Evolutionary conservation across 2,329 filamentous ascomycete species (phyloP).

Genomic region (Fusarium sp.): DNA sequence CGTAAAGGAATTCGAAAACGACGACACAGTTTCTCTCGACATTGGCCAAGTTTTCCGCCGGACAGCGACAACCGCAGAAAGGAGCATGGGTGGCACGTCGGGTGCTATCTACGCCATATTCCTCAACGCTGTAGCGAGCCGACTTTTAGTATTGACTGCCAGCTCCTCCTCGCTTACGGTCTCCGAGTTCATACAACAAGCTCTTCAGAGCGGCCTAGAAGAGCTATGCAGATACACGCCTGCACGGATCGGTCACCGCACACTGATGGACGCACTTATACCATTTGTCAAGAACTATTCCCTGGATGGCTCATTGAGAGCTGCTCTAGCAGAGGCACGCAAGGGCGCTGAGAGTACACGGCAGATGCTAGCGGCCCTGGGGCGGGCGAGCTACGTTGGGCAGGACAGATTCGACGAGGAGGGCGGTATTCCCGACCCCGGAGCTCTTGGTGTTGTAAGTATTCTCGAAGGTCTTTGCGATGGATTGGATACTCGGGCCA

Average conservation of each 20-base stretch:
- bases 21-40: conserved; percentile 22
- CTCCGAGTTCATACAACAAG: conserved; percentile 15
- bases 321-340: conserved; percentile 43
- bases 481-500: background rate
- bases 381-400: conserved; percentile 80
- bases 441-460: conserved; percentile 55
- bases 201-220: conserved; percentile 30
- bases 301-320: conserved; percentile 55
- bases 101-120: conserved; percentile 83
- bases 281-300: conserved; percentile 72
- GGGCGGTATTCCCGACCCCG: conserved; percentile 68
- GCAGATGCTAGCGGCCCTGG: conserved; percentile 77
- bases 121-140: conserved; percentile 72
- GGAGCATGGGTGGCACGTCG: conserved; percentile 78
- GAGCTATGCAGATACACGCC: conserved; percentile 67
- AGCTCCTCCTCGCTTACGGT: background rate
- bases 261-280: conserved; percentile 75
- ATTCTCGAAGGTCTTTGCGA: conserved; percentile 26
- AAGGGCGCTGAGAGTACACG: conserved; percentile 71
- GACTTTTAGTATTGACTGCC: conserved; percentile 20
- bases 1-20: conserved; percentile 36
- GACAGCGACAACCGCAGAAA: conserved; percentile 55
- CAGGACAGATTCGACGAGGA: conserved; percentile 67
- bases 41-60: conserved; percentile 37
- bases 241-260: conserved; percentile 75